Percentiles rank a stretch among this genome's conserved stretches.
Evolutionary conservation across 306 rosid genomes (phyloP).

Genomic region (Fragaria nilgerrensis): DNA sequence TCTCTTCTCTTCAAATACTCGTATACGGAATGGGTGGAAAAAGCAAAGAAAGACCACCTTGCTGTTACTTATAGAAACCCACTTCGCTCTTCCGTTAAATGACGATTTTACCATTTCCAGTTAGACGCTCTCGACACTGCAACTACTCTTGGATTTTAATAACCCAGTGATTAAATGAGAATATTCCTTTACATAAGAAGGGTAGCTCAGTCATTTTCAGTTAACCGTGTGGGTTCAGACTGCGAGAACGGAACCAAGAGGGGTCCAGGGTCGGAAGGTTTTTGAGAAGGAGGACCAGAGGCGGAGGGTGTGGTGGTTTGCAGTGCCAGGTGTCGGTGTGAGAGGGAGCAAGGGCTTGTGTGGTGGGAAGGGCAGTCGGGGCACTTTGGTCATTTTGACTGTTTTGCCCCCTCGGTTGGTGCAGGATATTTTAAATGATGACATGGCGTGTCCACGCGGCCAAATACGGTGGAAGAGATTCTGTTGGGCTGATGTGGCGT

Average conservation of each 20-base stretch:
- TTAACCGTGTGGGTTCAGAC: neutral
- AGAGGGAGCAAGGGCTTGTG: slow-evolving; percentile 35
- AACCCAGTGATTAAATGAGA: neutral
- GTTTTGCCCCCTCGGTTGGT: slow-evolving; percentile 8
- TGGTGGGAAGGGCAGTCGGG: slow-evolving; percentile 19
- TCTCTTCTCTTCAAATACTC: slow-evolving; percentile 22
- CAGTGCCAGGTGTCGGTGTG: slow-evolving; percentile 52
- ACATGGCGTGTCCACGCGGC: slow-evolving; percentile 32
- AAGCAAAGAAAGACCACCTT: neutral
- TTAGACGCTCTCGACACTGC: neutral
- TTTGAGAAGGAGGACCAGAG: neutral
- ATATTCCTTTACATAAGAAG: neutral
- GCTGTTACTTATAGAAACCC: slow-evolving; percentile 22
- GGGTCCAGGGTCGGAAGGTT: neutral
- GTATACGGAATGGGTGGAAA: slow-evolving; percentile 17
- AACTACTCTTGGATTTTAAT: neutral
- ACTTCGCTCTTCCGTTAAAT: slow-evolving; percentile 10
- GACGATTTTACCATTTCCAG: slow-evolving; percentile 31
- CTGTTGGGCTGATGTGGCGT: slow-evolving; percentile 28
- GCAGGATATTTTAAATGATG: slow-evolving; percentile 18
- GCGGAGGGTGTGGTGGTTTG: slow-evolving; percentile 41
- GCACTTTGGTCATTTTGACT: neutral
- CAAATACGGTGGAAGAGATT: slow-evolving; percentile 28
- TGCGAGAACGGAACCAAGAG: neutral
- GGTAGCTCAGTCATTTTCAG: neutral